These are phyloP conservation scores for Austroboletus olivaceoglutinosus DNA, from an alignment of 1,284 basidiomycete species.

Conservation along the genomic window DNA sequence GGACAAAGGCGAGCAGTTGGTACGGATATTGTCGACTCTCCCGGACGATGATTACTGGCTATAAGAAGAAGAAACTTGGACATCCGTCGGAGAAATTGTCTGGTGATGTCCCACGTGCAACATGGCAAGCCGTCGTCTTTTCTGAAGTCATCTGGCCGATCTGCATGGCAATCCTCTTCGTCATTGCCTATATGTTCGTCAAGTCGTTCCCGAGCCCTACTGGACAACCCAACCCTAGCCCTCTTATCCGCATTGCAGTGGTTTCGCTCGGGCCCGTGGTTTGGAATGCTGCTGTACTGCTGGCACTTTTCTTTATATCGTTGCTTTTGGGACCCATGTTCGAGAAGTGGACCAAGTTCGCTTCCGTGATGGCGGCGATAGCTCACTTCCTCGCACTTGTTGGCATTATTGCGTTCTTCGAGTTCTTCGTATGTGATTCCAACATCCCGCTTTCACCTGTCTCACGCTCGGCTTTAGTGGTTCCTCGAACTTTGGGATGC, in stretches of 20 bases:
- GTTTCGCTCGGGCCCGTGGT: constrained; percentile 93
- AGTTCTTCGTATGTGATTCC: constrained; percentile 79
- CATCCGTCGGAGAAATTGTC: constrained; percentile 95
- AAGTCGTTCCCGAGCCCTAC: constrained; percentile 77
- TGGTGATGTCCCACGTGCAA: constrained; percentile 86
- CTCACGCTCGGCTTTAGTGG: constrained; percentile 58
- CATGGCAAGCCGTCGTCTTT: constrained; percentile 82
- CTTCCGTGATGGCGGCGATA: constrained; percentile 85
- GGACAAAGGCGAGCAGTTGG: constrained; percentile 95
- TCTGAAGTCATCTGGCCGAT: constrained; percentile 87
- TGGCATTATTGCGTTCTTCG: constrained; percentile 87
- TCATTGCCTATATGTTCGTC: constrained; percentile 88
- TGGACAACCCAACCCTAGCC: constrained; percentile 63
- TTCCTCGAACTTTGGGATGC: constrained; percentile 97
- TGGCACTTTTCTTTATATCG: constrained; percentile 87
- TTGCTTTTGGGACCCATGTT: constrained; percentile 91
- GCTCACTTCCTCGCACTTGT: constrained; percentile 81
- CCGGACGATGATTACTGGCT: constrained; percentile 93
- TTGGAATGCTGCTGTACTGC: constrained; percentile 90
- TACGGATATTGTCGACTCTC: constrained; percentile 96
- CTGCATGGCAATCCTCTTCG: constrained; percentile 73
- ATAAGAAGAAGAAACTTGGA: constrained; percentile 97
- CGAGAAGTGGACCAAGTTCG: constrained; percentile 83
- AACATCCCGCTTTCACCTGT: not conserved
- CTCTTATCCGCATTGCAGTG: constrained; percentile 88